Evolutionary conservation across 805 yeast species (phyloP), one percentile per base, ranked within the genome.

Genomic region (Candida glaebosa): DNA sequence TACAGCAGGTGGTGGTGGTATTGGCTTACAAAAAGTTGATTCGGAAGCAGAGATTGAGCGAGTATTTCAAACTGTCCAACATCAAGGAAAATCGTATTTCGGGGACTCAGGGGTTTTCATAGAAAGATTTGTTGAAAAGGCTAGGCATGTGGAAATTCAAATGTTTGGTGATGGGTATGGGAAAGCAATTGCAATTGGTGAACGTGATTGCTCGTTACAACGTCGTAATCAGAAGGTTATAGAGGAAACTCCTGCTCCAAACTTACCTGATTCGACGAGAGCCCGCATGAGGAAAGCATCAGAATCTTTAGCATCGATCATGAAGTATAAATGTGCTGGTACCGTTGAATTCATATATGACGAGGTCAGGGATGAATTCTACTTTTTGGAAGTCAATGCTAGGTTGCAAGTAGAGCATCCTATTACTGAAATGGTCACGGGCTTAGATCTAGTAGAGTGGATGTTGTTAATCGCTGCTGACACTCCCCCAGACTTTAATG

Each of bases 1-100:
- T 18, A 93, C 99, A 46, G 98, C 98, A 18, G 99, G 99, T 60
- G 99, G 99, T 57, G 99, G 99, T 65, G 99, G 99, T 67, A 91
- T 91, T 57, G 99, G 99, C 49, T 71, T 91, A 52, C 97, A 91
- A 63, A 86, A 89, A 59, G 97, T 90, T 44, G 96, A 90, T 56
- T 75, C 81, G 26, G 86, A 78, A 51, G 80, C 62, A 15, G 97
- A 93, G 45, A 81, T 93, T 48, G 87, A 81, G 65, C 69, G 84
- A 47, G 95, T 90, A 10, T 91, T 88, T 65, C 85, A 79, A 55
- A 83, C 96, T 7, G 98, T 93, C 34, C 84, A 87, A 58, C 96
- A 89, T 65, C 96, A 89, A 66, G 99, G 97, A 49, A 75, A 81
- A 58, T 78, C 95, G 0, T 91, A 87, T 60, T 91, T 91, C 57